Conservation (phyloP, 805 yeast genomes). For the Kazachstania taianensis region DNA sequence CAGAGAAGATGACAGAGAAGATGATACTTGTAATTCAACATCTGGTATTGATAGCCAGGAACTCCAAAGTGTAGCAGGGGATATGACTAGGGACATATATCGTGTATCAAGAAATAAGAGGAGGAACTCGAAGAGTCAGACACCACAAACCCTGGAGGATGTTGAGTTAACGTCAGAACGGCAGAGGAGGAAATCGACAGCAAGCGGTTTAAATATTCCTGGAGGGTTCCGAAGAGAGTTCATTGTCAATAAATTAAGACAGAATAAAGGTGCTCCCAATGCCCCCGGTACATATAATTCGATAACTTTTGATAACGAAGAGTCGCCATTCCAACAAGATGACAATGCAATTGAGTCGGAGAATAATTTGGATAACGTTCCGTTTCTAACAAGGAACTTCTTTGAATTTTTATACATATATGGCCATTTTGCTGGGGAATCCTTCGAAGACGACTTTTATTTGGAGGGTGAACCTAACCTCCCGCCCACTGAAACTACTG, state of each 20-base stretch:
- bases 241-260: constrained; percentile 34
- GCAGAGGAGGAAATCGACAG: constrained; percentile 49
- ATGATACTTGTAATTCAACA: not conserved
- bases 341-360: not conserved
- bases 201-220: constrained; percentile 63
- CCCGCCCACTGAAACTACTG: constrained; percentile 24
- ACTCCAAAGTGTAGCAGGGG: constrained; percentile 27
- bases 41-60: not conserved
- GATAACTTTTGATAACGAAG: not conserved
- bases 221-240: constrained; percentile 77
- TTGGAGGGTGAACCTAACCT: constrained; percentile 9
- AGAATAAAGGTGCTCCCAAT: constrained; percentile 6
- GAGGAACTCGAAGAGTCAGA: constrained; percentile 4
- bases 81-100: constrained; percentile 31
- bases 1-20: not conserved
- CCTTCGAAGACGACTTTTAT: constrained; percentile 54
- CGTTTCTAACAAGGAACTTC: constrained; percentile 58
- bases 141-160: constrained; percentile 21
- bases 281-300: not conserved
- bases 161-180: constrained; percentile 12
- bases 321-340: not conserved
- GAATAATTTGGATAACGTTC: constrained; percentile 28
- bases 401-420: constrained; percentile 68
- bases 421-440: constrained; percentile 84
- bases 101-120: constrained; percentile 9